Conservation (phyloP, 2,329 filamentous ascomycete species). For the Mariannaea sp. region DNA sequence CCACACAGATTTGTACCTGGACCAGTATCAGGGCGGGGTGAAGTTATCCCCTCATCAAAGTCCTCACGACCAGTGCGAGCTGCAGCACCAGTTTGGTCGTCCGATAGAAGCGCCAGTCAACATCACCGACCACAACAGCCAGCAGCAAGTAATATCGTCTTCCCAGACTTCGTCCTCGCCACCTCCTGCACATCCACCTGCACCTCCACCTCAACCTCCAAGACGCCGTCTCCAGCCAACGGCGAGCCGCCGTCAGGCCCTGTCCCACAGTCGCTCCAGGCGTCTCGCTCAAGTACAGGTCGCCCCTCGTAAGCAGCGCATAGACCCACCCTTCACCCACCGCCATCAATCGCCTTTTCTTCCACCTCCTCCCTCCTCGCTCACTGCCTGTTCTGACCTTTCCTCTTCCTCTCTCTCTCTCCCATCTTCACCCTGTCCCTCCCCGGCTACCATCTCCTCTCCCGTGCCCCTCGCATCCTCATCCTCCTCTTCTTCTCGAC, state of each 20-base stretch:
- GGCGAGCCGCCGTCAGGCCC: constrained; percentile 31
- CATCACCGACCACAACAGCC: constrained; percentile 7
- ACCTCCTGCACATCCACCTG: constrained; percentile 27
- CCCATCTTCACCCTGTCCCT: constrained; percentile 27
- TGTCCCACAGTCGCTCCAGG: constrained; percentile 36
- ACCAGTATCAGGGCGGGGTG: constrained; percentile 12
- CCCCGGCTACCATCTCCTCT: constrained; percentile 26
- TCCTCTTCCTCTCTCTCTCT: constrained; percentile 28
- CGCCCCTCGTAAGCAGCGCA: constrained; percentile 35
- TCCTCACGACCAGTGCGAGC: constrained; percentile 5
- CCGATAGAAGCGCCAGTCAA: constrained; percentile 9
- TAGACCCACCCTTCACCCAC: constrained; percentile 35
- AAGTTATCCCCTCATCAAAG: not conserved
- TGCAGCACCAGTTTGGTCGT: constrained; percentile 10
- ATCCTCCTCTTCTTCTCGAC: constrained; percentile 23
- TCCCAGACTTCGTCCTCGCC: constrained; percentile 12
- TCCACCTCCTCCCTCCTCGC: constrained; percentile 35
- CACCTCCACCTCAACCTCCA: constrained; percentile 26
- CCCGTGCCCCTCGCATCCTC: constrained; percentile 20
- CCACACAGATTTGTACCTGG: constrained; percentile 6
- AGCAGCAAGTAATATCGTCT: constrained; percentile 21
- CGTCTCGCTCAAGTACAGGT: constrained; percentile 3
- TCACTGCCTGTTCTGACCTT: constrained; percentile 31
- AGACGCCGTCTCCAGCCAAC: constrained; percentile 35
- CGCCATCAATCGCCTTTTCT: constrained; percentile 39